Conservation (phyloP, 1,284 basidiomycete genomes). For the Gomphus sp. region DNA sequence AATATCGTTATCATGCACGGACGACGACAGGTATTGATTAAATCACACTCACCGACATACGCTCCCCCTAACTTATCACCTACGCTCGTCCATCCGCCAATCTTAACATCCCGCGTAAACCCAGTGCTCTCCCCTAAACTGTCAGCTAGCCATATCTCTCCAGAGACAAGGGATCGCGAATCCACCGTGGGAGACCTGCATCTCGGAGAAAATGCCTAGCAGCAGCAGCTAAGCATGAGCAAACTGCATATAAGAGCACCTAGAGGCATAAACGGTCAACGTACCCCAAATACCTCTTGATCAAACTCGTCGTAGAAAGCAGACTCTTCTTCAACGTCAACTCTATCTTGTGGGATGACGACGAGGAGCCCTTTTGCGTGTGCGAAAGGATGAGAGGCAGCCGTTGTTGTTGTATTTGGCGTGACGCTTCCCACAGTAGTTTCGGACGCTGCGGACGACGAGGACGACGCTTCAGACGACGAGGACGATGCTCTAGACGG, state of each 20-base stretch:
- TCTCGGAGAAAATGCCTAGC: not conserved
- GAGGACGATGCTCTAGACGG: not conserved
- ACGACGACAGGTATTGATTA: no score
- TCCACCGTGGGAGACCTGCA: conserved; percentile 9
- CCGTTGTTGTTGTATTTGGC: not conserved
- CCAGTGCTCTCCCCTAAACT: conserved; percentile 39
- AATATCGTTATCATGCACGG: not conserved
- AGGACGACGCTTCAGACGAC: not conserved
- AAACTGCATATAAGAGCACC: not conserved
- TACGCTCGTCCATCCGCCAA: conserved; percentile 60
- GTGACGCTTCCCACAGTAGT: not conserved
- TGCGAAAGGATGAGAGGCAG: conserved; percentile 13
- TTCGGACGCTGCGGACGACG: not conserved
- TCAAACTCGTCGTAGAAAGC: conserved; percentile 35
- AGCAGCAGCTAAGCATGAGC: not conserved
- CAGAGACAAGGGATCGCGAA: conserved; percentile 28
- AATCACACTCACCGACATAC: conserved; percentile 43
- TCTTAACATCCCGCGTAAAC: conserved; percentile 54
- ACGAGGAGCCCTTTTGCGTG: conserved; percentile 19
- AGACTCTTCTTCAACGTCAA: conserved; percentile 39
- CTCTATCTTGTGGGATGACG: conserved; percentile 25
- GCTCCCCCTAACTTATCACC: conserved; percentile 52
- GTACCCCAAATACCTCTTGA: conserved; percentile 1
- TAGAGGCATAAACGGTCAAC: not conserved
- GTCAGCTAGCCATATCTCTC: conserved; percentile 53